Evolutionary conservation across 805 yeast species (phyloP).

Genomic region (Kodamaea kaohsiungensis): DNA sequence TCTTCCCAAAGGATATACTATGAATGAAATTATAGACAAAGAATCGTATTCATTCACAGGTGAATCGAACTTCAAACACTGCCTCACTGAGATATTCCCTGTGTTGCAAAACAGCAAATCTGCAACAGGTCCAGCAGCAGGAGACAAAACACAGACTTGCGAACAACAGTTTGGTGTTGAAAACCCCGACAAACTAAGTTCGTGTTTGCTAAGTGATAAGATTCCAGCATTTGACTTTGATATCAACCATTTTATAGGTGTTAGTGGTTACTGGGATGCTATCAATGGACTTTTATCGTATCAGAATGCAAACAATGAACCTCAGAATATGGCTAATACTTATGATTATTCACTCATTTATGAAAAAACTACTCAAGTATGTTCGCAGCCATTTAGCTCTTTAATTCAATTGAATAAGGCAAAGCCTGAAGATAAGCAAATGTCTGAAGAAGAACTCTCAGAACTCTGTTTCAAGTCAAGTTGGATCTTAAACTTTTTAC

Average conservation of each 20-base stretch:
- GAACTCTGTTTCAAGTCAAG: constrained; percentile 62
- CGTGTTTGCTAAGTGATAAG: constrained; percentile 53
- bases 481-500: constrained; percentile 58
- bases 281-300: constrained; percentile 39
- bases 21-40: constrained; percentile 21
- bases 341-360: constrained; percentile 49
- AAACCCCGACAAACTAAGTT: constrained; percentile 26
- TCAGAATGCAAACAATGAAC: background rate
- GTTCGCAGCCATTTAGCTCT: constrained; percentile 43
- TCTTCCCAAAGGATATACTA: constrained; percentile 48
- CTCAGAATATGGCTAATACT: constrained; percentile 19
- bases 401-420: constrained; percentile 35
- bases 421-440: constrained; percentile 26
- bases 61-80: constrained; percentile 49
- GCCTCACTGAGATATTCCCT: constrained; percentile 50
- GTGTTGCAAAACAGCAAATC: constrained; percentile 39
- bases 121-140: constrained; percentile 15
- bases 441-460: constrained; percentile 46
- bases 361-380: constrained; percentile 46
- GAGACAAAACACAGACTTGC: constrained; percentile 26
- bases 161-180: constrained; percentile 28
- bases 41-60: constrained; percentile 47
- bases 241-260: constrained; percentile 58
- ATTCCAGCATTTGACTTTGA: constrained; percentile 61
- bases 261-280: constrained; percentile 69